Base-by-base conservation (phyloP, 768 basidiomycete species). In the Clitopilus hobsonii region DNA sequence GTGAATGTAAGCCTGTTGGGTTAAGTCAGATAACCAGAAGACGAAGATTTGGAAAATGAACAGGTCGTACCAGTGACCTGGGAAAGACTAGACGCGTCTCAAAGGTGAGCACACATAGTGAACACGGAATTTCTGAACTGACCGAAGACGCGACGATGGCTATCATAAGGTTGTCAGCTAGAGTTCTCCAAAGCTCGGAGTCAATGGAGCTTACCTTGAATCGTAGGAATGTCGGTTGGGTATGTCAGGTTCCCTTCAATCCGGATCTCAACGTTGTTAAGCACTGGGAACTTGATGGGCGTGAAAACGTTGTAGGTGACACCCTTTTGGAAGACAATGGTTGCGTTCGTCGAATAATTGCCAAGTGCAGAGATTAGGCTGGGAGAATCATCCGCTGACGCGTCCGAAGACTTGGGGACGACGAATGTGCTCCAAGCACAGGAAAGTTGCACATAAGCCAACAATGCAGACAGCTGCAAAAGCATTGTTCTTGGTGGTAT, bases 271-370 rank as follows among this genome's bases (percentile, higher is more conserved):
- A 85, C 83, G 56, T 84, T 84, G 28, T 71, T 78, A 51, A 85
- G 63, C 0, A 60, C 63, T 0, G 82, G 80, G 53, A 86, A 86
- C 53, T 70, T 75, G 67, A 85, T 72, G 0, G 84, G 80, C 2
- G 81, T 82, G 61, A 78, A 83, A 5, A 84, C 77, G 60, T 85
- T 86, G 61, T 86, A 87, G 0, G 75, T 81, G 18, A 75, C 66
- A 30, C 83, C 81, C 51, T 79, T 72, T 61, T 77, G 49, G 65
- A 86, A 86, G 4, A 85, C 56, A 59, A 85, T 84, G 4, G 79
- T 81, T 22, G 82, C 70, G 55, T 81, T 68, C 6, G 63, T 63
- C 2, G 69, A 61, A 56, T 72, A 73, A 26, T 68, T 70, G 0
- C 74, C 70, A 10, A 84, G 65, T 4, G 75, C 77, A 18, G 76